Evolutionary conservation across 371 early-diverging fungal genomes (phyloP).

Genomic region (Polyrhizophydium stewartii): DNA sequence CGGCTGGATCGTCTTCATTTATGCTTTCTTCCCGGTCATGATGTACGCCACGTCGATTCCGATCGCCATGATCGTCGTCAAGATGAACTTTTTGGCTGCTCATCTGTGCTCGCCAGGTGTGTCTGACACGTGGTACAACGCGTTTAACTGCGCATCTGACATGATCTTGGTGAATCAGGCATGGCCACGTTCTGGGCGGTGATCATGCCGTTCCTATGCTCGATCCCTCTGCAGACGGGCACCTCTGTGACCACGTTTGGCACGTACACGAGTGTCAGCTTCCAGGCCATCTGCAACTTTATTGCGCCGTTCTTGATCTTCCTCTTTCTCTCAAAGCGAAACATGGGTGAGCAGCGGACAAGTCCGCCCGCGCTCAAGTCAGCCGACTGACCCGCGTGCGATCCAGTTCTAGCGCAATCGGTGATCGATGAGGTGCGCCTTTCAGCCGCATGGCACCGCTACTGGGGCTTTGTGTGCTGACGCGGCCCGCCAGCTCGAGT

Average conservation of each 20-base stretch:
- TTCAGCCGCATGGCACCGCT: no score
- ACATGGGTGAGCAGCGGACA: conserved; percentile 20
- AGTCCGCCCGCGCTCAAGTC: background rate
- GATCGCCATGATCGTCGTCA: conserved; percentile 34
- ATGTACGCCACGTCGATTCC: conserved; percentile 37
- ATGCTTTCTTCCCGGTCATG: conserved; percentile 32
- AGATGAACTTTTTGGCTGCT: conserved; percentile 32
- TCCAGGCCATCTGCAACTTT: conserved; percentile 44
- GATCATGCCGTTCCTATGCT: conserved; percentile 37
- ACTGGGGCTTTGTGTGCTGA: no score
- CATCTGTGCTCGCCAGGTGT: conserved; percentile 28
- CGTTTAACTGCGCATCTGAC: background rate
- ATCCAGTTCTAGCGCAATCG: conserved; percentile 39
- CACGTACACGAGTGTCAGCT: conserved; percentile 38
- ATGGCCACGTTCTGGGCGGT: conserved; percentile 37
- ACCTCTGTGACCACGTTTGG: conserved; percentile 25
- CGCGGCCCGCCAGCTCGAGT: conserved; percentile 32
- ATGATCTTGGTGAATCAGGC: conserved; percentile 9
- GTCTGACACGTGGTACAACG: background rate
- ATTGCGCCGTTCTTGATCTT: conserved; percentile 43
- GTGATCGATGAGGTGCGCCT: conserved; percentile 33
- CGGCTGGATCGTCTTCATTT: conserved; percentile 20
- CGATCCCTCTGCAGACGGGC: conserved; percentile 46
- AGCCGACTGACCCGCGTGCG: no score
- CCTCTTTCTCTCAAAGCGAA: conserved; percentile 37